A percentile compares a stretch with the other conserved stretches of the same genome.
These are phyloP conservation scores for Saururus chinensis DNA, from an alignment of 164 flowering plant species.

Conservation along the genomic window DNA sequence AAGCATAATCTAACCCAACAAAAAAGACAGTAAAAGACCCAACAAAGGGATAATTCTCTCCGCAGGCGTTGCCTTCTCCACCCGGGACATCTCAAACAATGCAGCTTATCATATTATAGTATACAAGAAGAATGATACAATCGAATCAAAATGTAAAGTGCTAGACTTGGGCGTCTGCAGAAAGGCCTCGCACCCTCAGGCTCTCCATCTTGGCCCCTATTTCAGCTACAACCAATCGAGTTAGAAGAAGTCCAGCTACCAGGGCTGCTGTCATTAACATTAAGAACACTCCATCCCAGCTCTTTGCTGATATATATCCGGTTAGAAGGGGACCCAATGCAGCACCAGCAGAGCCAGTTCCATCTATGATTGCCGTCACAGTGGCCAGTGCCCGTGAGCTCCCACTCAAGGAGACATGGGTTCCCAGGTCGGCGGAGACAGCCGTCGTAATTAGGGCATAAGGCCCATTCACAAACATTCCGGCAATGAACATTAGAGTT, in stretches of 20 bases:
- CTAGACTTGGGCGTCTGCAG: conserved; percentile 1
- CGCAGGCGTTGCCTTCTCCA: no score
- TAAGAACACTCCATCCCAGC: conserved; percentile 65
- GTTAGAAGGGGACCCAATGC: conserved; percentile 79
- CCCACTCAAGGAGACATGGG: conserved; percentile 58
- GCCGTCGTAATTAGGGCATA: conserved; percentile 90
- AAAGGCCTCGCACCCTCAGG: conserved; percentile 9
- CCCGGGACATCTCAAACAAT: no score
- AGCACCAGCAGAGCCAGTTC: conserved; percentile 81
- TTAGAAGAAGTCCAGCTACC: conserved; percentile 56
- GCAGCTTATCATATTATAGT: no score
- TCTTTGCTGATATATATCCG: conserved; percentile 51
- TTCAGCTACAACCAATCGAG: conserved; percentile 52
- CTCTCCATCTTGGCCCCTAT: conserved; percentile 40
- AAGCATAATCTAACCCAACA: no score
- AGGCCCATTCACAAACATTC: conserved; percentile 73
- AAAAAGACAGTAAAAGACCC: no score
- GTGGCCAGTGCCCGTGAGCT: conserved; percentile 74
- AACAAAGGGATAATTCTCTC: no score
- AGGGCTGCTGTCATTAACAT: conserved; percentile 68
- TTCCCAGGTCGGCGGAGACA: conserved; percentile 76
- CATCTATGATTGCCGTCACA: conserved; percentile 77
- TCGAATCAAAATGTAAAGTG: background rate
- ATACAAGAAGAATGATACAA: background rate
- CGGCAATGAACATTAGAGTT: conserved; percentile 55